Conservation (phyloP, 306 rosid species). For the Malus orientalis region DNA sequence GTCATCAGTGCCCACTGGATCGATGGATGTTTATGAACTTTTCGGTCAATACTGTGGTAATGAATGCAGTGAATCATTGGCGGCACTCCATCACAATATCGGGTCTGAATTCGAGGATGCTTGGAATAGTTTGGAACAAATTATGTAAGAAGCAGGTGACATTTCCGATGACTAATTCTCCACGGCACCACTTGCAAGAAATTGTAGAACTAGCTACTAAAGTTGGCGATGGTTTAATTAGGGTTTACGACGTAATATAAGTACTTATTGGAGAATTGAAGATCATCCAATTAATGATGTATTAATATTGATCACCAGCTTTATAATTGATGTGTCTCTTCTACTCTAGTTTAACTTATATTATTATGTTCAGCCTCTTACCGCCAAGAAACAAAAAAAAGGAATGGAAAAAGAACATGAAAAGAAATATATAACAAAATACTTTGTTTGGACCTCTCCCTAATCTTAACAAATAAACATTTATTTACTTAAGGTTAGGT, state of each 20-base stretch:
- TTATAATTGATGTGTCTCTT: neutral
- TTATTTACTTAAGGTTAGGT: no score
- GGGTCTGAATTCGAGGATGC: neutral
- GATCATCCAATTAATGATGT: neutral
- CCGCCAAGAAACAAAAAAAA: no score
- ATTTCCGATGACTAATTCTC: no score
- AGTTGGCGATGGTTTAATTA: neutral
- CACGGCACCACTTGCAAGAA: neutral
- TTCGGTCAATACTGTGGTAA: neutral
- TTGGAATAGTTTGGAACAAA: neutral
- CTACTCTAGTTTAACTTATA: neutral
- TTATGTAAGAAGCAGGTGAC: neutral
- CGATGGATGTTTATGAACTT: neutral
- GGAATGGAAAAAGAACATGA: no score
- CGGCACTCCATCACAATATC: neutral
- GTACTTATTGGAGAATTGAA: no score
- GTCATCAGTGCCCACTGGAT: neutral
- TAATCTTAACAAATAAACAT: no score
- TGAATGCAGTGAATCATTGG: neutral
- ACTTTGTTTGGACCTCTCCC: no score
- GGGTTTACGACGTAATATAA: neutral
- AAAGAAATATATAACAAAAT: no score
- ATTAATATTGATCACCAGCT: neutral
- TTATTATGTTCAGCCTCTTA: no score
- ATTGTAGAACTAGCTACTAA: neutral